Evolutionary conservation across 495 filamentous ascomycete genomes (phyloP).

Genomic region (Xylaria sp.): DNA sequence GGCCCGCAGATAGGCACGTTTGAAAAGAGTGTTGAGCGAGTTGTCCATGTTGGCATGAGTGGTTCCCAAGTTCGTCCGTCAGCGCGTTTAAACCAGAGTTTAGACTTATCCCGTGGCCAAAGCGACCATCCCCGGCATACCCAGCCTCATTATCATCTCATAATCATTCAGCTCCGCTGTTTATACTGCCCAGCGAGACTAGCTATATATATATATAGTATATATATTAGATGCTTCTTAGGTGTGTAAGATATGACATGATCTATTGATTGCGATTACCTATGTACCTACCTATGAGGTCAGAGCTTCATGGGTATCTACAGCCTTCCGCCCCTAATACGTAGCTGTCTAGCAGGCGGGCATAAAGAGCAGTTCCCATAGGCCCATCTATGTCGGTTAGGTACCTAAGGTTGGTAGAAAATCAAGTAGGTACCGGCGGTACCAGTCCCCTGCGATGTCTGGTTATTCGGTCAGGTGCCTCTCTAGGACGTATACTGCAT

Average conservation of each 20-base stretch:
- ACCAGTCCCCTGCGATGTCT: too few relatives aligned
- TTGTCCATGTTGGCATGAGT: neutral
- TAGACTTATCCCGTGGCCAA: conserved; percentile 9
- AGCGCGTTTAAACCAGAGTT: conserved; percentile 7
- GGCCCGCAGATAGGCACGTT: neutral
- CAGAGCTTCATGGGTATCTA: too few relatives aligned
- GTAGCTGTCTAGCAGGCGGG: too few relatives aligned
- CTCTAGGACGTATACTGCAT: too few relatives aligned
- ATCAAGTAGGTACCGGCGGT: too few relatives aligned
- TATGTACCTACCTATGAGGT: too few relatives aligned
- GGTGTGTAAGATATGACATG: neutral
- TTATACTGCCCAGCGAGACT: neutral
- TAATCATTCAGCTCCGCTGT: neutral
- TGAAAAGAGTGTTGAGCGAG: neutral
- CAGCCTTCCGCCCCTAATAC: too few relatives aligned
- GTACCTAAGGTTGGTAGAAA: too few relatives aligned
- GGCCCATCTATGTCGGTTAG: too few relatives aligned
- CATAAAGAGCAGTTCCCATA: too few relatives aligned
- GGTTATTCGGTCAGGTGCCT: too few relatives aligned
- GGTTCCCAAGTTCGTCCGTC: neutral
- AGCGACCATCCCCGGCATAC: neutral
- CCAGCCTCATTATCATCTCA: neutral
- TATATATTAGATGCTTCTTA: neutral
- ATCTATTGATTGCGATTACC: neutral
- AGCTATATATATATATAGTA: conserved; percentile 1